A percentile compares a stretch with the other conserved stretches of the same genome.
Conservation (phyloP, 495 filamentous ascomycete species). For the Aspergillus saccharolyticus region DNA sequence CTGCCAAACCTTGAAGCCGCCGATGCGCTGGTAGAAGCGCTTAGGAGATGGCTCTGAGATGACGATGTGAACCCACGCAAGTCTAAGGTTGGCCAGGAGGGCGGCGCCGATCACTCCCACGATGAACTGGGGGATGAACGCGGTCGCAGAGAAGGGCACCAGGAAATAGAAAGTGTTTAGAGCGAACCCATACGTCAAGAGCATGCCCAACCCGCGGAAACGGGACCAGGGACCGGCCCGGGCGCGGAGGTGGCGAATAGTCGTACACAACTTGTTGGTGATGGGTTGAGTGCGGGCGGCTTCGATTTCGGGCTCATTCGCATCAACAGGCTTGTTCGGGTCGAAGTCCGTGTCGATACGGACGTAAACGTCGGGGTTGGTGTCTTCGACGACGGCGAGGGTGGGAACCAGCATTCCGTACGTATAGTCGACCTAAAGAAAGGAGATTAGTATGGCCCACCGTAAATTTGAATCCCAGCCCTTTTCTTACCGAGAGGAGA, state of each 20-base stretch:
- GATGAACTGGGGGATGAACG: conserved; percentile 34
- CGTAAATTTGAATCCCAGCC: background rate
- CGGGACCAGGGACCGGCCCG: conserved; percentile 50
- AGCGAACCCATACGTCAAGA: conserved; percentile 28
- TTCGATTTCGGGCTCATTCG: conserved; percentile 29
- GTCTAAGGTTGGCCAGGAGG: conserved; percentile 45
- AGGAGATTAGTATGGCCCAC: background rate
- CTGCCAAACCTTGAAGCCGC: conserved; percentile 38
- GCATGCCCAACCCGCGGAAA: conserved; percentile 53
- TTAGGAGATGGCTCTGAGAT: conserved; percentile 52
- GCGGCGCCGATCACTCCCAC: conserved; percentile 35
- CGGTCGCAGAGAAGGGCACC: conserved; percentile 22
- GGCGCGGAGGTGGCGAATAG: conserved; percentile 52
- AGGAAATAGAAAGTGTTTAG: conserved; percentile 21
- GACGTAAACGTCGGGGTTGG: conserved; percentile 54
- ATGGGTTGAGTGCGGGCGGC: conserved; percentile 41
- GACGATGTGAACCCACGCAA: conserved; percentile 58
- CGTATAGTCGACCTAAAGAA: conserved; percentile 48
- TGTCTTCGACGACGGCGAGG: conserved; percentile 57
- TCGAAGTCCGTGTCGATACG: conserved; percentile 36
- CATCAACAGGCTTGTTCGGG: conserved; percentile 30
- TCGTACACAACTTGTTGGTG: conserved; percentile 53
- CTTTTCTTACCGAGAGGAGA: conserved; percentile 21
- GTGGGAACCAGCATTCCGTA: conserved; percentile 54
- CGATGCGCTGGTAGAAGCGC: conserved; percentile 49